phyloP scores from a whole-genome alignment of 805 yeast species.

The Saccharomycopsis selenospora region DNA sequence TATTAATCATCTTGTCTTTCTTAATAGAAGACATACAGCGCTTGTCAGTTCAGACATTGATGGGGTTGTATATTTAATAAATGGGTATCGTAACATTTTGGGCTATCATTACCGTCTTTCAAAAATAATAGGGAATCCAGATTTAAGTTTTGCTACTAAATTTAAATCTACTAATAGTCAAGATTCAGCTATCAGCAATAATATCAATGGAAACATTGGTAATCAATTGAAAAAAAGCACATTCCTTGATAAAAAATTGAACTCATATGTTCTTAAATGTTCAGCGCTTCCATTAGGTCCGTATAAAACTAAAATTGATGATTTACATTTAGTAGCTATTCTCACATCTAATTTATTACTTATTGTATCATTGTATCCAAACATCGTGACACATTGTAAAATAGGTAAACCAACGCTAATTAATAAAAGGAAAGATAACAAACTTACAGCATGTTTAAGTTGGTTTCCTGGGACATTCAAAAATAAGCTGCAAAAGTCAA shows the following conservation, averaged over 20 bases:
- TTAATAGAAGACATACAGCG: constrained; percentile 48
- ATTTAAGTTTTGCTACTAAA: constrained; percentile 1
- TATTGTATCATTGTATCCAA: constrained; percentile 48
- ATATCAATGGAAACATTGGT: not conserved
- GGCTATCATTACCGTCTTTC: constrained; percentile 26
- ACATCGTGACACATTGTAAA: constrained; percentile 46
- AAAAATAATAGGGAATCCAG: constrained; percentile 45
- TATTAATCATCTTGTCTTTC: constrained; percentile 40
- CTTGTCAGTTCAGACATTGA: constrained; percentile 46
- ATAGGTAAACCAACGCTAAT: constrained; percentile 39
- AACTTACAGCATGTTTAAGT: constrained; percentile 37
- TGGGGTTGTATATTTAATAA: constrained; percentile 59
- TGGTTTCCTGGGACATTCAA: constrained; percentile 55
- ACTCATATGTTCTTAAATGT: constrained; percentile 30
- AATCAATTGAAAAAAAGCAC: not conserved
- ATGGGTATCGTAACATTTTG: constrained; percentile 50
- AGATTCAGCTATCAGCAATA: not conserved
- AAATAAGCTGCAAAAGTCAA: constrained; percentile 18
- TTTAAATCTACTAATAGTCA: not conserved
- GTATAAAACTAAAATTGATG: constrained; percentile 45
- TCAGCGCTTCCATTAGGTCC: constrained; percentile 57
- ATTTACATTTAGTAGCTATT: constrained; percentile 52
- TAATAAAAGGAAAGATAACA: constrained; percentile 23
- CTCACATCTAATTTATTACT: constrained; percentile 44
- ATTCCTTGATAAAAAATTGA: constrained; percentile 6